Conservation (phyloP, 2,329 filamentous ascomycete species). For the Cephalotrichum gorgonifer region DNA sequence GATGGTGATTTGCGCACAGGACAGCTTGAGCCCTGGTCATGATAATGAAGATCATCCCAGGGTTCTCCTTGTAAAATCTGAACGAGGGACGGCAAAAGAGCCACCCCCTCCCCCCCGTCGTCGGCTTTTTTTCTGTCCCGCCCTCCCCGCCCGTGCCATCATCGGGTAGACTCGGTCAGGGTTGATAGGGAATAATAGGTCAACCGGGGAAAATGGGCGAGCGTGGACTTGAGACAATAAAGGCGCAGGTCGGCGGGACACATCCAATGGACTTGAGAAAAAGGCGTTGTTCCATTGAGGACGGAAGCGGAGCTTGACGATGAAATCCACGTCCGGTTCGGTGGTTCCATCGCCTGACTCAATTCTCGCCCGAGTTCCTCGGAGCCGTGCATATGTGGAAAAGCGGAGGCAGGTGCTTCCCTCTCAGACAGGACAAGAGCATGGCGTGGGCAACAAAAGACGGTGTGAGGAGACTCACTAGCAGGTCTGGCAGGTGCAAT, state of each 20-base stretch:
- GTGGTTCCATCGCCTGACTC: too few relatives aligned
- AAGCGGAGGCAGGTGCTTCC: too few relatives aligned
- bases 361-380: too few relatives aligned
- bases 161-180: constrained; percentile 3
- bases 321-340: too few relatives aligned
- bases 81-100: too few relatives aligned
- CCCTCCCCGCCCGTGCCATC: not conserved
- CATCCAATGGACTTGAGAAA: not conserved
- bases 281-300: too few relatives aligned
- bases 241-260: not conserved
- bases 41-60: constrained; percentile 1
- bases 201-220: not conserved
- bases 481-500: too few relatives aligned
- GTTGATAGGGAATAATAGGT: not conserved
- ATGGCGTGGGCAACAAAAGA: too few relatives aligned
- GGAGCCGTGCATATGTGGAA: too few relatives aligned
- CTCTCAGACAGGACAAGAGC: too few relatives aligned
- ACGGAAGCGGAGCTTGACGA: too few relatives aligned
- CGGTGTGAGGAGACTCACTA: too few relatives aligned
- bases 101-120: not conserved
- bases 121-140: not conserved
- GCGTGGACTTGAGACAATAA: not conserved
- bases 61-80: not conserved
- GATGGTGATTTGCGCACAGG: constrained; percentile 1
- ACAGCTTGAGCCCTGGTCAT: not conserved